A percentile compares a stretch with the other conserved stretches of the same genome.
phyloP scores from a whole-genome alignment of 345 rosid species.

The Eucalyptus marginata region DNA sequence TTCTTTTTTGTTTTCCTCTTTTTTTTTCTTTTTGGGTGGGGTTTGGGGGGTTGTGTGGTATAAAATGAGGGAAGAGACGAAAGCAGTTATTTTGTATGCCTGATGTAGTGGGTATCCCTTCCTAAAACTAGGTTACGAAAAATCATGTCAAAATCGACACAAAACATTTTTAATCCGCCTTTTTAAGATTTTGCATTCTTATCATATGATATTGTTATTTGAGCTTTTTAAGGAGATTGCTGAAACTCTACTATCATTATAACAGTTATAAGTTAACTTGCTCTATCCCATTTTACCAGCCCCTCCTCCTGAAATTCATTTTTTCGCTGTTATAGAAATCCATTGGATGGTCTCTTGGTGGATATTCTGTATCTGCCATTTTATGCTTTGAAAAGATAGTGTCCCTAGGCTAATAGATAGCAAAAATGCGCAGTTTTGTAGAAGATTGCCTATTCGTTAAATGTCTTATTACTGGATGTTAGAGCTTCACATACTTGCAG shows the following conservation, averaged over 20 bases:
- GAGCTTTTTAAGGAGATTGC: background rate
- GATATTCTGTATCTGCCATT: background rate
- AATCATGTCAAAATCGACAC: background rate
- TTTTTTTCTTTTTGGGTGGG: background rate
- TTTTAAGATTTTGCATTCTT: background rate
- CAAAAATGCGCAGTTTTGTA: background rate
- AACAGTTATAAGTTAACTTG: background rate
- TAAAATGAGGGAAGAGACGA: background rate
- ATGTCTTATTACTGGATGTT: background rate
- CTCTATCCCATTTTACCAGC: background rate
- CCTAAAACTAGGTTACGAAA: background rate
- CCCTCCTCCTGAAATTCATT: background rate
- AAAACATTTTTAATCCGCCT: background rate
- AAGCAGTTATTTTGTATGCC: background rate
- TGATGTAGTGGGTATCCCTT: background rate
- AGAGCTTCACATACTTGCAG: background rate
- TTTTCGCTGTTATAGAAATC: background rate
- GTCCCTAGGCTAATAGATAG: background rate
- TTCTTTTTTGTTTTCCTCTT: background rate
- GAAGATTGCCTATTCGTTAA: background rate
- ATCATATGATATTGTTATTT: background rate
- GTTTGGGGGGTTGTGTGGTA: background rate
- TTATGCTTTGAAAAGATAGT: background rate
- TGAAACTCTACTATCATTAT: background rate
- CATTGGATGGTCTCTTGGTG: background rate